Percentiles rank a stretch among this genome's conserved stretches.
Evolutionary conservation across 805 yeast species (phyloP).

Genomic region (Ogataea angusta): DNA sequence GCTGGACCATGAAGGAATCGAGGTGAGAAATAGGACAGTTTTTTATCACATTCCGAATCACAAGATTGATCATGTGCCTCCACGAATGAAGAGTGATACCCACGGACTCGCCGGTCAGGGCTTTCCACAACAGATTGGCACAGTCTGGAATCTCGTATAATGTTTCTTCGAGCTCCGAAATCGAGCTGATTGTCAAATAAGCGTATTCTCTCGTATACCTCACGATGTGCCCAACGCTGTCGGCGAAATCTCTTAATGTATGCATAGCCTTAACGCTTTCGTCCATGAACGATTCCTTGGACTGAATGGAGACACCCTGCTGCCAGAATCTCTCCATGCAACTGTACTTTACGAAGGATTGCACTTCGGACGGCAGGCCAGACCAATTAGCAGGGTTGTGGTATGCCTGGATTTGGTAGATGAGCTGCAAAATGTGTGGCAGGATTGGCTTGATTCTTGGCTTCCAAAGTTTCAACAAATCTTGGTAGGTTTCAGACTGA

Average conservation of each 20-base stretch:
- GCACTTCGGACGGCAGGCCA: conserved; percentile 83
- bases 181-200: conserved; percentile 82
- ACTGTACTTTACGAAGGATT: conserved; percentile 83
- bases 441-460: conserved; percentile 90
- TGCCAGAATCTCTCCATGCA: conserved; percentile 97
- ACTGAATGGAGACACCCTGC: conserved; percentile 91
- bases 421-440: conserved; percentile 83
- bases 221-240: conserved; percentile 92
- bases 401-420: conserved; percentile 89
- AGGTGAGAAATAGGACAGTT: conserved; percentile 79
- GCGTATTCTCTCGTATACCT: conserved; percentile 96
- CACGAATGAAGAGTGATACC: conserved; percentile 95
- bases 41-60: conserved; percentile 79
- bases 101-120: conserved; percentile 77
- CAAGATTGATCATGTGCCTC: conserved; percentile 93
- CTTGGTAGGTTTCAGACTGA: conserved; percentile 67
- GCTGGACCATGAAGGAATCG: conserved; percentile 65
- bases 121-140: conserved; percentile 73
- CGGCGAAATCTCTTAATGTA: conserved; percentile 94
- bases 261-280: conserved; percentile 93
- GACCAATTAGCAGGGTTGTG: conserved; percentile 93
- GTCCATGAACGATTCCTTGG: conserved; percentile 89
- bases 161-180: conserved; percentile 85
- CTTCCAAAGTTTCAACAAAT: conserved; percentile 77
- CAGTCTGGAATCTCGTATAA: conserved; percentile 82